Conservation (phyloP, 441 rosid genomes). For the Theobroma grandiflorum region DNA sequence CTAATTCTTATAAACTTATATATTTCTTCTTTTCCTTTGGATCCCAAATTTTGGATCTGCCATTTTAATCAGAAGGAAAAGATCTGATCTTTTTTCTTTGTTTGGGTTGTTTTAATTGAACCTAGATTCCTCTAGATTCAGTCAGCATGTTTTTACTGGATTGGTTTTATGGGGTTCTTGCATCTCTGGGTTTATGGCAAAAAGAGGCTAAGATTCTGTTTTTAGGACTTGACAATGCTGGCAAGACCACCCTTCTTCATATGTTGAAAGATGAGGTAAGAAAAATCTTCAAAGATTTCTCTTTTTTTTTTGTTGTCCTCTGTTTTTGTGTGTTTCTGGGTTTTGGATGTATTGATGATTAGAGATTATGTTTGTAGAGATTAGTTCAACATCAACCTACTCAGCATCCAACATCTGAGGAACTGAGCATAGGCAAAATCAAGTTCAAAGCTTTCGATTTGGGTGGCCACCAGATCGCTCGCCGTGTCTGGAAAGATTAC, state of each 20-base stretch:
- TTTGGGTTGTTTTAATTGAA: no score
- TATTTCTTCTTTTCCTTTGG: neutral
- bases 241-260: constrained; percentile 70
- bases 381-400: constrained; percentile 65
- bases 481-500: constrained; percentile 64
- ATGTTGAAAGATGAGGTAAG: constrained; percentile 70
- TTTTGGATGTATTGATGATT: neutral
- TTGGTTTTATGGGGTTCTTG: constrained; percentile 68
- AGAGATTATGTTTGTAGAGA: constrained; percentile 39
- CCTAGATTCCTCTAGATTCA: neutral
- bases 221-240: constrained; percentile 72
- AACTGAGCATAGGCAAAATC: constrained; percentile 59
- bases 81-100: neutral
- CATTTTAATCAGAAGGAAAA: neutral
- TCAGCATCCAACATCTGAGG: constrained; percentile 64
- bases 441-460: constrained; percentile 67
- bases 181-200: constrained; percentile 71
- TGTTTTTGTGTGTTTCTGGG: neutral
- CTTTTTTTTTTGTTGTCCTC: no score
- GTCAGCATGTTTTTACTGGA: constrained; percentile 54
- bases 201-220: constrained; percentile 73
- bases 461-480: constrained; percentile 67
- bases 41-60: constrained; percentile 17
- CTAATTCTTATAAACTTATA: neutral
- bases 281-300: neutral